phyloP scores from a whole-genome alignment of 495 filamentous ascomycete species.

The Trichocladium uniseriatum region DNA sequence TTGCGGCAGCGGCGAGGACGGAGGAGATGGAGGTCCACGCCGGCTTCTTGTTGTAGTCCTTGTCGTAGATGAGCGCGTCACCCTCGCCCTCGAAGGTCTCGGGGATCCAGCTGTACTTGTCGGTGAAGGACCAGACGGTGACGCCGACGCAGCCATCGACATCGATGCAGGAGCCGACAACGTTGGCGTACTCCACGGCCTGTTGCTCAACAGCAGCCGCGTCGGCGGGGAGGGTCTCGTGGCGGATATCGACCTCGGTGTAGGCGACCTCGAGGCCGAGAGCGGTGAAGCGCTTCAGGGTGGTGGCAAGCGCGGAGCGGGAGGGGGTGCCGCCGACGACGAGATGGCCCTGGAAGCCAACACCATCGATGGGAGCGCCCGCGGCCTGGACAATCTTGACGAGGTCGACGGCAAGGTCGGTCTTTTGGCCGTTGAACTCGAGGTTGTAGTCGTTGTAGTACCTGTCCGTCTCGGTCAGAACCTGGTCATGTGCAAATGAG shows the following conservation, averaged over 20 bases:
- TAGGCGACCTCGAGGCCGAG: conserved; percentile 50
- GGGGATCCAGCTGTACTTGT: conserved; percentile 48
- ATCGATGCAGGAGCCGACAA: conserved; percentile 48
- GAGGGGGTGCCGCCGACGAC: conserved; percentile 42
- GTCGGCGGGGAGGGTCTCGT: conserved; percentile 31
- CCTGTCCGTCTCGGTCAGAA: conserved; percentile 20
- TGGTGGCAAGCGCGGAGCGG: conserved; percentile 27
- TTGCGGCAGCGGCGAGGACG: conserved; percentile 27
- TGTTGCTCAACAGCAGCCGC: conserved; percentile 39
- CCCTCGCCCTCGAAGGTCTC: conserved; percentile 45
- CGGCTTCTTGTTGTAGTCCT: conserved; percentile 43
- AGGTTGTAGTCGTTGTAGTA: conserved; percentile 69
- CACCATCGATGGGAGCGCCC: conserved; percentile 49
- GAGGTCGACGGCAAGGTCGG: conserved; percentile 34
- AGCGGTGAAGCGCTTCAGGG: conserved; percentile 36
- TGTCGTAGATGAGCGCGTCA: conserved; percentile 47
- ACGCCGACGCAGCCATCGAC: conserved; percentile 48
- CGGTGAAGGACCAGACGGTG: conserved; percentile 57
- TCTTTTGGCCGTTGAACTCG: conserved; percentile 46
- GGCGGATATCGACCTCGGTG: conserved; percentile 54
- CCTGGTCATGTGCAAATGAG: background rate
- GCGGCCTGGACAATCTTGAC: conserved; percentile 39
- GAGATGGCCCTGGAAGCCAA: conserved; percentile 53
- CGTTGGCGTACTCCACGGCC: conserved; percentile 44
- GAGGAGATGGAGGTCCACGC: conserved; percentile 39